A percentile compares a stretch with the other conserved stretches of the same genome.
Evolutionary conservation across 768 basidiomycete genomes (phyloP).

Genomic region (Boletus subcaerulescens): DNA sequence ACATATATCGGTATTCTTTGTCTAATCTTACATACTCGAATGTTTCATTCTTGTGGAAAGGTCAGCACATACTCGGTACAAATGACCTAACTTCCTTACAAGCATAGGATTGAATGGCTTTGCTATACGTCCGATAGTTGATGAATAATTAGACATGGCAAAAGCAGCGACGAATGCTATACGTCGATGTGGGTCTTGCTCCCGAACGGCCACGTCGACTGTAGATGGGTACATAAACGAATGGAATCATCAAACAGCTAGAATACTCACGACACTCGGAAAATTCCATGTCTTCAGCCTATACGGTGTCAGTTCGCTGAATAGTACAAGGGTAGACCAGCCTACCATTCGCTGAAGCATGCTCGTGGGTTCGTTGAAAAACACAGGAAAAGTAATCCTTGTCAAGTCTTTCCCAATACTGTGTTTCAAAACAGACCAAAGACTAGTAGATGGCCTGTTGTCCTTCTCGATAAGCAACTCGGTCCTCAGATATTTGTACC

Average conservation of each 20-base stretch:
- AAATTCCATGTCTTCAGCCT: constrained; percentile 97
- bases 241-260: neutral
- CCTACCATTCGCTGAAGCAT: constrained; percentile 93
- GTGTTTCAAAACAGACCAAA: constrained; percentile 94
- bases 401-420: constrained; percentile 97
- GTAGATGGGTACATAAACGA: constrained; percentile 3
- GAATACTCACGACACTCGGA: constrained; percentile 73
- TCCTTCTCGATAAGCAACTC: constrained; percentile 63
- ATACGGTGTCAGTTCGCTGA: constrained; percentile 1
- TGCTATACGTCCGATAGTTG: constrained; percentile 93
- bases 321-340: neutral
- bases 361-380: constrained; percentile 91
- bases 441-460: constrained; percentile 81
- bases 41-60: constrained; percentile 66
- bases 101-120: constrained; percentile 98
- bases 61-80: neutral
- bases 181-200: constrained; percentile 73
- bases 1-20: constrained; percentile 87
- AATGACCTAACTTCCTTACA: constrained; percentile 40
- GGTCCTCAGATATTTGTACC: constrained; percentile 63
- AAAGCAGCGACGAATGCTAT: constrained; percentile 94
- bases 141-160: constrained; percentile 97
- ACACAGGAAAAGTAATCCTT: constrained; percentile 92
- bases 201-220: constrained; percentile 84
- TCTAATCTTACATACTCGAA: constrained; percentile 91